A percentile compares a stretch with the other conserved stretches of the same genome.
phyloP scores from a whole-genome alignment of 306 rosid genomes.

The Rosa rugosa region DNA sequence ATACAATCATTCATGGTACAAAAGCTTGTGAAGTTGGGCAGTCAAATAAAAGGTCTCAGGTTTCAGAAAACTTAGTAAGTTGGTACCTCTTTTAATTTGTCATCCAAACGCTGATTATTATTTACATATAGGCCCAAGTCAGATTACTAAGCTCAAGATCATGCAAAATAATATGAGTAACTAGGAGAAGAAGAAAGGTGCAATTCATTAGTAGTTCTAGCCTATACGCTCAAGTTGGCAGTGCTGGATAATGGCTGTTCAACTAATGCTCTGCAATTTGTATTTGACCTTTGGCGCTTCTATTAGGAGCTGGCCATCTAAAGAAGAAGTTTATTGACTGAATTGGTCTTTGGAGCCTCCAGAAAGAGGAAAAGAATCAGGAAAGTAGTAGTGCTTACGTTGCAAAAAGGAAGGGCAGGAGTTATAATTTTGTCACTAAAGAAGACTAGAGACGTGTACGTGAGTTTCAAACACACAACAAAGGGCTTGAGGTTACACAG shows the following conservation, averaged over 20 bases:
- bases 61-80: slow-evolving; percentile 4
- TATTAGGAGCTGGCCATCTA: background rate
- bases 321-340: background rate
- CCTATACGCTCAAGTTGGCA: background rate
- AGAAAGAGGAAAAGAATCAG: background rate
- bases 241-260: background rate
- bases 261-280: background rate
- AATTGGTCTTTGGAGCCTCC: background rate
- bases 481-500: background rate
- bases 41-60: background rate
- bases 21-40: background rate
- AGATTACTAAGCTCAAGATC: background rate
- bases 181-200: background rate
- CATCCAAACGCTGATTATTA: background rate
- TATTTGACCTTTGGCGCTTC: background rate
- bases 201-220: background rate
- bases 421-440: background rate
- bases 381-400: background rate
- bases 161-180: background rate
- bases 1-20: background rate
- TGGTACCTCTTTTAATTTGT: background rate
- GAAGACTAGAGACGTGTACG: background rate
- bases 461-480: background rate
- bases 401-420: background rate
- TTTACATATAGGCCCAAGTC: background rate